Evolutionary conservation across 768 basidiomycete genomes (phyloP), one percentile per base, ranked within the genome.

Genomic region (Gloeopeniophorella convolvens): DNA sequence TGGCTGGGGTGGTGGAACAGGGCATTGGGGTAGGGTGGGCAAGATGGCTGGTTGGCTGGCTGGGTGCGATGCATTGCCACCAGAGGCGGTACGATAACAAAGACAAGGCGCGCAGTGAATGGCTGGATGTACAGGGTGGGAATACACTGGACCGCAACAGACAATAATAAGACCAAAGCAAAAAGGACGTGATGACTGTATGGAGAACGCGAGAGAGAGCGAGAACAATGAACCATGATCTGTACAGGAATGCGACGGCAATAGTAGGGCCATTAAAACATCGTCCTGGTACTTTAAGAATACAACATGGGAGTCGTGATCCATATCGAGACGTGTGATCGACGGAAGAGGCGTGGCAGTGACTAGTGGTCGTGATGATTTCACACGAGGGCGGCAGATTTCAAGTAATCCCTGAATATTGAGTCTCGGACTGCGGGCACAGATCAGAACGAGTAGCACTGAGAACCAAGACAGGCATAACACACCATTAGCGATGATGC

Each of bases 401-500:
- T 66, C 36, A 68, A 57, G 50, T 68, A 68, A 31, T 61, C 63
- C 21, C 67, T 65, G 64, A 68, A 68, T 46, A 68, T 68, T 4
- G 67, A 68, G 44, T 68, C 67, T 6, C 66, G 65, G 42, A 68
- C 65, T 50, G 32, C 18, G 24, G 42, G 13, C 12, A 16, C 31
- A 12, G 3, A 30, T 21, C 11, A 41, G 42, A 27, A 4, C 10
- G 20, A 46, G 36, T 21, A 20, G 18, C 20, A 5, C n/a, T 9
- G 37, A 36, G 34, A 15, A n/a, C 13, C 31, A n/a, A 43, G 23
- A 16, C 27, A n/a, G n/a, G n/a, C 23, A 24, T 13, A 46, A 37
- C 66, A 30, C 41, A 87, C 87, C 87, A 57, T 87, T 89, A 56
- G 80, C 79, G 62, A 91, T 90, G 50, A 91, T 87, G 46, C 80